Conservation (phyloP, 1,139 yeast species). For the Protomyces arabidopsidicola region DNA sequence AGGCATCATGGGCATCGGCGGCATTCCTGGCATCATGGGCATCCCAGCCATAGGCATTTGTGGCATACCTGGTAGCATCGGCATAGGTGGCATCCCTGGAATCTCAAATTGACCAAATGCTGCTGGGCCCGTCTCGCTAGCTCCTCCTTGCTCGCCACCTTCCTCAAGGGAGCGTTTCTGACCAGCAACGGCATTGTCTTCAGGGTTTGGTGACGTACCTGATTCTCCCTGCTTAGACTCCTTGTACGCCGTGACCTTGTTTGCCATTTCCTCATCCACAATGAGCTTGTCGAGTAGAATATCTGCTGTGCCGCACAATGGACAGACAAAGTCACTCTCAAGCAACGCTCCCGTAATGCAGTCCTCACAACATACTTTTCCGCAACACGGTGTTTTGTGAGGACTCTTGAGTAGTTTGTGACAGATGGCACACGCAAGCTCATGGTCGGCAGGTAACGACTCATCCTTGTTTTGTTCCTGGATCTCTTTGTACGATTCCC, state of each 20-base stretch:
- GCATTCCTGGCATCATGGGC: constrained; percentile 1
- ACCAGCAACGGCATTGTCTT: background rate
- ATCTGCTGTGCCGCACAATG: constrained; percentile 73
- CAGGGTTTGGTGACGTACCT: background rate
- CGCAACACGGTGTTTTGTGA: constrained; percentile 84
- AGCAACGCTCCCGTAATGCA: constrained; percentile 68
- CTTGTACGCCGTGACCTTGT: background rate
- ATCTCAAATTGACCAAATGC: constrained; percentile 14
- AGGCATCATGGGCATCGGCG: background rate
- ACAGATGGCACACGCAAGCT: constrained; percentile 58
- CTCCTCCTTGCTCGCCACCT: background rate
- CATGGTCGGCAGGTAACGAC: constrained; percentile 54
- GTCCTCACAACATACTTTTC: constrained; percentile 52
- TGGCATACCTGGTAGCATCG: constrained; percentile 29
- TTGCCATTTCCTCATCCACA: background rate
- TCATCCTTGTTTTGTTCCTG: constrained; percentile 50
- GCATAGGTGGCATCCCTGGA: constrained; percentile 33
- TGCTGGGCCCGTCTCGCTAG: background rate
- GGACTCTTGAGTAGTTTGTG: constrained; percentile 64
- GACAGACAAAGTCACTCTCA: constrained; percentile 86
- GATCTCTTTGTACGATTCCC: constrained; percentile 66
- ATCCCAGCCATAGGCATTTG: constrained; percentile 3
- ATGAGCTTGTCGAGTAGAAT: constrained; percentile 54
- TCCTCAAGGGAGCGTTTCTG: background rate
- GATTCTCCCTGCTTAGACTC: background rate